Evolutionary conservation across 169 alveolate genomes (phyloP).

Genomic region (Eimeria tenella): DNA sequence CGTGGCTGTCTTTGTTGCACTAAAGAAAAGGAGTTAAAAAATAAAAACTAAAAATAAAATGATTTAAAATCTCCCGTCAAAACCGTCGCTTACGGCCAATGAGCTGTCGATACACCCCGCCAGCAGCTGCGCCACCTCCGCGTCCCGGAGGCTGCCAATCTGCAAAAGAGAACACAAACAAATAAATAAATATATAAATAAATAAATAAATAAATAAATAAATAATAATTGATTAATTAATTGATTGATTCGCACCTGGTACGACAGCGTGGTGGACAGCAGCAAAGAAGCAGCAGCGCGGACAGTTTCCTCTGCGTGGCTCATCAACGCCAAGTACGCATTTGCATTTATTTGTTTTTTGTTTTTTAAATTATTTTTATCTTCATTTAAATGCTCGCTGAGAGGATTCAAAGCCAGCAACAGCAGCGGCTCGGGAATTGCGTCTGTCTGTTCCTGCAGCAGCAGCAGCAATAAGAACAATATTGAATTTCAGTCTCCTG

Average conservation of each 20-base stretch:
- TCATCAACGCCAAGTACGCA: neutral
- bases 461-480: neutral
- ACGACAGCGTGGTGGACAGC: neutral
- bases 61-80: neutral
- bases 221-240: neutral
- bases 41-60: neutral
- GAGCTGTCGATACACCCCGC: too few species aligned
- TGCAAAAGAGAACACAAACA: too few species aligned
- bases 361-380: too few species aligned
- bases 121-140: too few species aligned
- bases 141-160: too few species aligned
- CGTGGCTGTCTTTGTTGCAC: neutral
- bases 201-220: neutral
- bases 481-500: neutral
- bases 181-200: too few species aligned
- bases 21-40: neutral
- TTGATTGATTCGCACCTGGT: neutral
- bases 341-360: neutral
- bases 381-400: neutral
- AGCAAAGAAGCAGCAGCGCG: slow-evolving; percentile 6
- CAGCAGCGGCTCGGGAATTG: neutral
- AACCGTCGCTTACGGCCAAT: neutral
- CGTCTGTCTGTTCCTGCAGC: neutral
- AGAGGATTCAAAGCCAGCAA: neutral
- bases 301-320: neutral